phyloP scores from a whole-genome alignment of 2,329 filamentous ascomycete genomes.

The Cytospora leucostoma region DNA sequence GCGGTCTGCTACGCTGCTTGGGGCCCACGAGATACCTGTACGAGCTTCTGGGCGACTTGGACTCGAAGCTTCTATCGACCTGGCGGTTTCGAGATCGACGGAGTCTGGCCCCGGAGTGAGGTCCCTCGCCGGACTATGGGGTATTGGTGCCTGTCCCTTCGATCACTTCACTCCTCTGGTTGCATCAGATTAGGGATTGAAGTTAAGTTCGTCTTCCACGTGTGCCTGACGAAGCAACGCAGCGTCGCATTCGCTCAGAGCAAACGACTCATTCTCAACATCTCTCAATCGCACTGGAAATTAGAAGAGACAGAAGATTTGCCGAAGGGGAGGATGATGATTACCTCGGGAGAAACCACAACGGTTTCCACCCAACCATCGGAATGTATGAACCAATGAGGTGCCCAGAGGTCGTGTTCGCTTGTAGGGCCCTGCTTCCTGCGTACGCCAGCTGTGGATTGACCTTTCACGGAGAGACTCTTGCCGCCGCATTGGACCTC shows the following conservation, averaged over 20 bases:
- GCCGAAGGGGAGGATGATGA: slow-evolving; percentile 15
- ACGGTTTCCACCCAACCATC: slow-evolving; percentile 21
- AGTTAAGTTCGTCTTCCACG: slow-evolving; percentile 6
- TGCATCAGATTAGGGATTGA: slow-evolving; percentile 11
- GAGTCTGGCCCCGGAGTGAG: neutral
- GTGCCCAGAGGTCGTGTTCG: neutral
- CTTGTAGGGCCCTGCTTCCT: slow-evolving; percentile 22
- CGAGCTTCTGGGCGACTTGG: neutral
- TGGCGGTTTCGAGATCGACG: neutral
- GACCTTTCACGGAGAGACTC: slow-evolving; percentile 43
- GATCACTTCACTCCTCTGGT: slow-evolving; percentile 6
- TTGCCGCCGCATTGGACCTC: slow-evolving; percentile 38
- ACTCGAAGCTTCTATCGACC: slow-evolving; percentile 4
- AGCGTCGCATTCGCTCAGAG: neutral
- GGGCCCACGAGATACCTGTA: neutral
- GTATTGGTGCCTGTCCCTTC: slow-evolving; percentile 7
- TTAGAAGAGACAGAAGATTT: slow-evolving; percentile 22
- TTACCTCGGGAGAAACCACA: slow-evolving; percentile 5
- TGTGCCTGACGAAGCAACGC: neutral
- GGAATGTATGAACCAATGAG: slow-evolving; percentile 26
- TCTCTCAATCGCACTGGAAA: slow-evolving; percentile 3
- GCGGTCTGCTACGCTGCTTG: slow-evolving; percentile 14
- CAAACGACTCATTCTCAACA: neutral
- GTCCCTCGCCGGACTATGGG: slow-evolving; percentile 10
- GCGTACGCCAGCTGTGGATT: slow-evolving; percentile 29